A percentile compares a stretch with the other conserved stretches of the same genome.
phyloP scores from a whole-genome alignment of 208 protist genomes.

The Acanthamoeba lenticulata region DNA sequence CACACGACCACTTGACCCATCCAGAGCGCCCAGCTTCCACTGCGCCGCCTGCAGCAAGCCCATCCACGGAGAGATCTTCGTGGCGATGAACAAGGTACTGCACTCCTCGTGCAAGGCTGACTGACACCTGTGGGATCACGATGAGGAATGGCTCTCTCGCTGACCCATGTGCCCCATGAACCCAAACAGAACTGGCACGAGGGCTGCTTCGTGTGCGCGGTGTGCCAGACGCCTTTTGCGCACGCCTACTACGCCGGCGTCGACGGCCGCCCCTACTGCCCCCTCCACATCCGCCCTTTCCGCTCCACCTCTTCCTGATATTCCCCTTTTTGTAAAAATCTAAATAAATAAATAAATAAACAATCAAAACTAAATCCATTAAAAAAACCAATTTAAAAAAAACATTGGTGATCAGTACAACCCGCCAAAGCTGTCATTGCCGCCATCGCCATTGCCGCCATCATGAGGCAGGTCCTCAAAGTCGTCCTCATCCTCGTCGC shows the following conservation, averaged over 20 bases:
- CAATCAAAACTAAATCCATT: too few species aligned
- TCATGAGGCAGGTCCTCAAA: neutral
- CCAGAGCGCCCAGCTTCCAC: neutral
- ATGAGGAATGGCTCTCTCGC: neutral
- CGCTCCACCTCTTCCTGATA: neutral
- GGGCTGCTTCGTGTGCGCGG: neutral
- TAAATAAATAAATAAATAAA: too few species aligned
- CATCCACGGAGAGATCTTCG: conserved; percentile 38
- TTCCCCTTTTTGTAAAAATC: too few species aligned
- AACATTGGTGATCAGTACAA: too few species aligned
- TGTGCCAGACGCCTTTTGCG: neutral
- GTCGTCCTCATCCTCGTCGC: neutral
- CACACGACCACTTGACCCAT: neutral
- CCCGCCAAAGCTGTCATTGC: too few species aligned
- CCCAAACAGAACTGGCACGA: conserved; percentile 29
- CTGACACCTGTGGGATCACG: neutral
- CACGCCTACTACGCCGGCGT: neutral
- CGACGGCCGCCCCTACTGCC: conserved; percentile 12
- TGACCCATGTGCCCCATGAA: neutral
- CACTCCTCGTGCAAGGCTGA: neutral
- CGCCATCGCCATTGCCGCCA: too few species aligned
- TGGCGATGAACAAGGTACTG: conserved; percentile 9
- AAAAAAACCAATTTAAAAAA: too few species aligned
- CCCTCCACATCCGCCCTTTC: neutral
- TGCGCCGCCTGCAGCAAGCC: neutral